Percentiles rank a stretch among this genome's conserved stretches.
These are phyloP conservation scores for Aspergillus indologenus DNA, from an alignment of 495 filamentous ascomycete genomes.

Conservation along the genomic window DNA sequence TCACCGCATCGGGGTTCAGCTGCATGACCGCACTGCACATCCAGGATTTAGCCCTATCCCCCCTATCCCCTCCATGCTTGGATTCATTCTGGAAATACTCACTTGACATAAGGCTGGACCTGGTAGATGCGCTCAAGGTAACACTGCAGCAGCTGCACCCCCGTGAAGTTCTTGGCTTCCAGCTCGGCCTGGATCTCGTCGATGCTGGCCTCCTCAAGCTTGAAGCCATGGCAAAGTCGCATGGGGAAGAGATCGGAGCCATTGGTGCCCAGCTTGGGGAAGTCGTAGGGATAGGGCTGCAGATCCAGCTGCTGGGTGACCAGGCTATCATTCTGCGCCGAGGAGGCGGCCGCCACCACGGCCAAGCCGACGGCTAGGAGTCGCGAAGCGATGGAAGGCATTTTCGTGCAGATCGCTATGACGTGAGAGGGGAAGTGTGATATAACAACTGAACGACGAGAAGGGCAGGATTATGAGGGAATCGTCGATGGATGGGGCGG, in stretches of 20 bases:
- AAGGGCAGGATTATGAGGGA: not conserved
- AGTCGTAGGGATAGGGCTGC: constrained; percentile 28
- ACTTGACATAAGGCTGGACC: constrained; percentile 59
- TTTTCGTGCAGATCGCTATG: not conserved
- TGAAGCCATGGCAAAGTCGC: constrained; percentile 57
- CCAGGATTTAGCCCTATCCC: too few species aligned
- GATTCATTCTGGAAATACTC: too few species aligned
- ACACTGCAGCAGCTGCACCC: constrained; percentile 48
- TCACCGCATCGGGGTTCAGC: constrained; percentile 58
- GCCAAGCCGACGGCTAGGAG: not conserved
- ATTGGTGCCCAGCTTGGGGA: constrained; percentile 34
- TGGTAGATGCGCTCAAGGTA: constrained; percentile 54
- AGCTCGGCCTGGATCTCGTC: constrained; percentile 51
- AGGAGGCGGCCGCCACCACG: not conserved
- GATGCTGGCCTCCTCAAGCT: constrained; percentile 61
- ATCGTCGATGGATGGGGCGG: not conserved
- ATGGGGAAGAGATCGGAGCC: constrained; percentile 51
- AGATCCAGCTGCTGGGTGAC: constrained; percentile 3
- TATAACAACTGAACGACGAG: not conserved
- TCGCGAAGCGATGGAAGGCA: constrained; percentile 2
- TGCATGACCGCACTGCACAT: constrained; percentile 51
- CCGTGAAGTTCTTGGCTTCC: constrained; percentile 41
- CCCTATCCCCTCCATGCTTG: too few species aligned
- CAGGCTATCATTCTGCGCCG: constrained; percentile 3
- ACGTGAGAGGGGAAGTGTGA: not conserved